Evolutionary conservation across 805 yeast genomes (phyloP), one percentile per base, ranked within the genome.

Genomic region (Yamadazyma sp.): DNA sequence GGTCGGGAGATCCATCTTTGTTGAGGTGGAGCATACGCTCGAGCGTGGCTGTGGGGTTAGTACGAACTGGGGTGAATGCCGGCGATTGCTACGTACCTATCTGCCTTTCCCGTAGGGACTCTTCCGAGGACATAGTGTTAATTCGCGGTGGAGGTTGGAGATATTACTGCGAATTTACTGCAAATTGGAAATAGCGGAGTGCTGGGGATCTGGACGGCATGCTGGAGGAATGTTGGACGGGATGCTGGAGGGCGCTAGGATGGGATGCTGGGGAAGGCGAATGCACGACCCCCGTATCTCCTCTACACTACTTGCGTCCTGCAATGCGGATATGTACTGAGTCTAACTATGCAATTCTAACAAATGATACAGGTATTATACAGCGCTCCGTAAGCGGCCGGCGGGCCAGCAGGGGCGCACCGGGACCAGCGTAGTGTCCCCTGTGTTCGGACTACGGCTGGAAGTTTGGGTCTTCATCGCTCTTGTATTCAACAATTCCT

Each of bases 11-110:
- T 8, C 76, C 70, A 34, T 77, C 82, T 40, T 78, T 69, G 64
- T 91, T 91, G 55, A 89, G 73, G 55, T 84, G 82, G 42, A 91
- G 80, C 93, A 93, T 84, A 45, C 82, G 84, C 70, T 86, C 86
- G 53, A 91, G 70, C 11, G 52, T 46, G 20, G 42, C 48, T 23
- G 23, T n/a, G 34, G 23, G 29, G 35, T 32, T 25, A 38, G 33
- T 32, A 32, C 14, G 14, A 14, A 14, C 8, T 12, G 14, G 4
- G 25, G 5, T 12, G 11, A 12, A 11, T 20, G 28, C 12, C 13
- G 25, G 17, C n/a, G 29, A 17, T 9, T 3, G 18, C 6, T 10
- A 37, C 41, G 22, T 37, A 37, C 37, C 28, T 19, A 36, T 39
- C 28, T 41, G 47, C 20, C 36, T 37, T 13, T 40, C 44, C 38